Evolutionary conservation across 116 monocot species (phyloP).

Genomic region (Zostera marina): DNA sequence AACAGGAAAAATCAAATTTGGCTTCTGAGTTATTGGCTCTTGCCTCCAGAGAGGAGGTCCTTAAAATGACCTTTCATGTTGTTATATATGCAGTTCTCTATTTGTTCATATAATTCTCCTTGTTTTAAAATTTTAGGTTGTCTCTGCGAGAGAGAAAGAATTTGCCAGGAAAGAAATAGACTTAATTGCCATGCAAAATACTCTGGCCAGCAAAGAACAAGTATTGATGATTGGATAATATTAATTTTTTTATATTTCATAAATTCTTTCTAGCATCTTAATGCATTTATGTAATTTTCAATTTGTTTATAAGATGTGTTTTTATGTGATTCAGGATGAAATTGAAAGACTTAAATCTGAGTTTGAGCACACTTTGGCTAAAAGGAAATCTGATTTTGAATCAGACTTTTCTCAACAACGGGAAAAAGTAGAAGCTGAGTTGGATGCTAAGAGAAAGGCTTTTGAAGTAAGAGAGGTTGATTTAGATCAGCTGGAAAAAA

Average conservation of each 20-base stretch:
- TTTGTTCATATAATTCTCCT: background rate
- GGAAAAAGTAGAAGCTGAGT: conserved; percentile 39
- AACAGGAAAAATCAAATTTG: conserved; percentile 37
- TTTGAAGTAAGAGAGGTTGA: conserved; percentile 20
- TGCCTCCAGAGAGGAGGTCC: conserved; percentile 53
- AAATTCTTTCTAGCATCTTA: background rate
- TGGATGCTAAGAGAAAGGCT: conserved; percentile 18
- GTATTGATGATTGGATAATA: too few relatives aligned
- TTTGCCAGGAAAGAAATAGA: conserved; percentile 59
- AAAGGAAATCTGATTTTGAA: conserved; percentile 45
- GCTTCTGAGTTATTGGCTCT: conserved; percentile 33
- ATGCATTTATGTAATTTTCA: background rate
- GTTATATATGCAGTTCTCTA: background rate
- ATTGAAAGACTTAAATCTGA: conserved; percentile 46
- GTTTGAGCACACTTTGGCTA: conserved; percentile 27
- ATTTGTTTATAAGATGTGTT: background rate
- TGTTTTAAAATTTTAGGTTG: conserved; percentile 29
- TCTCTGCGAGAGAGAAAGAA: conserved; percentile 45
- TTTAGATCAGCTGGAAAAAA: conserved; percentile 20
- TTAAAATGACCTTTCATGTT: conserved; percentile 1
- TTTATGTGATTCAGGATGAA: conserved; percentile 29
- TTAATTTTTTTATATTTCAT: conserved; percentile 1
- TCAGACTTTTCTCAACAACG: conserved; percentile 34
- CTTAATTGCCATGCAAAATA: conserved; percentile 60
- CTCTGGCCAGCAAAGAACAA: conserved; percentile 50